phyloP scores from a whole-genome alignment of 2,329 filamentous ascomycete species.

The Nemania abortiva region DNA sequence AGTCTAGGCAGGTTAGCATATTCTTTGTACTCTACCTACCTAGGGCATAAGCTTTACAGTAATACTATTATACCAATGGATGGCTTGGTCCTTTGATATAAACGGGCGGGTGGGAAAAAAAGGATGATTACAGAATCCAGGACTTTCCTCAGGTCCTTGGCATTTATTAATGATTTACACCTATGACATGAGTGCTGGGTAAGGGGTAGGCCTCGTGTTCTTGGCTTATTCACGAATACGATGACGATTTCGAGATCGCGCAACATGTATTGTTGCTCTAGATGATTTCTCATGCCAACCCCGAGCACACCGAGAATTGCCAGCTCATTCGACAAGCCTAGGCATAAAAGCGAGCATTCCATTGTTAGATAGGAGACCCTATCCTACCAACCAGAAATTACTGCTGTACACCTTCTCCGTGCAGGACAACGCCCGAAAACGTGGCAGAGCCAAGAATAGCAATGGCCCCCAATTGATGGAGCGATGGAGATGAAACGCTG shows the following conservation, averaged over 20 bases:
- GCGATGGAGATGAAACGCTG: background rate
- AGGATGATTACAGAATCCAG: too few relatives aligned
- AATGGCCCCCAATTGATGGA: conserved; percentile 5
- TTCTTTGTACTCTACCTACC: too few relatives aligned
- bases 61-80: too few relatives aligned
- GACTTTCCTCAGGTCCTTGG: background rate
- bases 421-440: background rate
- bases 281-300: background rate
- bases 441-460: background rate
- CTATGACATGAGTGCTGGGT: background rate
- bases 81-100: too few relatives aligned
- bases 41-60: background rate
- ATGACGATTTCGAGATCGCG: background rate
- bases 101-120: too few relatives aligned
- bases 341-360: background rate
- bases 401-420: background rate
- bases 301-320: background rate
- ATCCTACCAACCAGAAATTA: background rate
- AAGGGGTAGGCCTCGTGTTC: background rate
- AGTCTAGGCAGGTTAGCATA: too few relatives aligned
- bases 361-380: background rate
- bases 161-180: background rate
- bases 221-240: background rate
- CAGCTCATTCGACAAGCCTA: background rate
- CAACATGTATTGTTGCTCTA: background rate